phyloP scores from a whole-genome alignment of 495 filamentous ascomycete species.

The Trichocladium antarcticum region DNA sequence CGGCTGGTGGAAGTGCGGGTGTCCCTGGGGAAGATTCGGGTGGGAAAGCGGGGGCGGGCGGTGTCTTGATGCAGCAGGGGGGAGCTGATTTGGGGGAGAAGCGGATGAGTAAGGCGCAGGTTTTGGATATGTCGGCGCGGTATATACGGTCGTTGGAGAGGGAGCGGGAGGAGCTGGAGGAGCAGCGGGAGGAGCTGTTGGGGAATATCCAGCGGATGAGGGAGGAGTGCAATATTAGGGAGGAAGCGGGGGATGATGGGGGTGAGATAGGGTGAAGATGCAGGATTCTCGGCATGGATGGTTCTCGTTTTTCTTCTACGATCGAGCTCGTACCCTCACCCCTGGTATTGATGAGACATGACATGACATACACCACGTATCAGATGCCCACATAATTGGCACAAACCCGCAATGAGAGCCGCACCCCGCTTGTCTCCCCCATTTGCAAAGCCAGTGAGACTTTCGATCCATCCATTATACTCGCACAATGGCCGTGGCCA shows the following conservation, averaged over 20 bases:
- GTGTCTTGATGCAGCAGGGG: background rate
- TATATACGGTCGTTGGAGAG: constrained; percentile 35
- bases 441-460: no score
- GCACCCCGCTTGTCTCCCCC: no score
- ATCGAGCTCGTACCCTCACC: no score
- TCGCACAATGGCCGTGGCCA: background rate
- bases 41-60: background rate
- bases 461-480: background rate
- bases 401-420: no score
- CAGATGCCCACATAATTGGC: no score
- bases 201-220: constrained; percentile 22
- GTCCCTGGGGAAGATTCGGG: no score
- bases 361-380: no score
- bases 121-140: constrained; percentile 34
- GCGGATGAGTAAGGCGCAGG: constrained; percentile 38
- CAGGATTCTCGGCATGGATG: no score
- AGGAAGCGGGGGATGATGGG: background rate
- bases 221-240: background rate
- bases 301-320: no score
- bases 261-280: no score
- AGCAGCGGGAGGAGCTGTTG: constrained; percentile 26
- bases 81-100: constrained; percentile 26
- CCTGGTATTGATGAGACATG: no score
- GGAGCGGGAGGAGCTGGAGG: constrained; percentile 26
- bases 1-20: constrained; percentile 5